Evolutionary conservation across 441 rosid species (phyloP).

Genomic region (Raphanus hybrid): DNA sequence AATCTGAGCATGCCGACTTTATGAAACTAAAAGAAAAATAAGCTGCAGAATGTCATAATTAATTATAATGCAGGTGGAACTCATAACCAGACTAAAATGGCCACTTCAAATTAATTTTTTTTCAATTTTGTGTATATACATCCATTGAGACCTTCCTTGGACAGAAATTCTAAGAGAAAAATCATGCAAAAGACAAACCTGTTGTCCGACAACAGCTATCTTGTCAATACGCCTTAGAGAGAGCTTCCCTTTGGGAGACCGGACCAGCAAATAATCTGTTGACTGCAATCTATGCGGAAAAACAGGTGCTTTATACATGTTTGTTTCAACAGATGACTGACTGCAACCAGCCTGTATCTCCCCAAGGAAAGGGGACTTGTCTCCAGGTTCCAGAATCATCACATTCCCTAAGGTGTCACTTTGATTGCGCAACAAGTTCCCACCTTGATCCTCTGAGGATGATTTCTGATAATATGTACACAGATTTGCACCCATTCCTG

Average conservation of each 20-base stretch:
- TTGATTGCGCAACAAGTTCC: slow-evolving; percentile 60
- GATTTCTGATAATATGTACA: slow-evolving; percentile 95
- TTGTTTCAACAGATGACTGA: slow-evolving; percentile 91
- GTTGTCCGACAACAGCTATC: slow-evolving; percentile 93
- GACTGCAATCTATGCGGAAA: slow-evolving; percentile 85
- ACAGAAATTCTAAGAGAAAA: slow-evolving; percentile 24
- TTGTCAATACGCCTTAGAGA: slow-evolving; percentile 93
- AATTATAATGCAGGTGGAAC: slow-evolving; percentile 17
- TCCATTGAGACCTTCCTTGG: slow-evolving; percentile 2
- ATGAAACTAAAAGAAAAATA: slow-evolving; percentile 18
- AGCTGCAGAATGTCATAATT: slow-evolving; percentile 22
- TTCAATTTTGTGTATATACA: slow-evolving; percentile 8
- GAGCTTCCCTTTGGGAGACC: slow-evolving; percentile 97
- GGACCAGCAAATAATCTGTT: slow-evolving; percentile 90
- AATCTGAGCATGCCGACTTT: slow-evolving; percentile 15
- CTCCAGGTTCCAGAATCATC: slow-evolving; percentile 80
- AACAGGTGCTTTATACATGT: slow-evolving; percentile 95
- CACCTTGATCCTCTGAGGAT: slow-evolving; percentile 76
- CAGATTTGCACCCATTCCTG: slow-evolving; percentile 98
- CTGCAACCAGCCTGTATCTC: slow-evolving; percentile 83
- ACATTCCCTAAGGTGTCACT: slow-evolving; percentile 72
- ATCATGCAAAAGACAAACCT: slow-evolving; percentile 59
- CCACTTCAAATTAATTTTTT: slow-evolving; percentile 6
- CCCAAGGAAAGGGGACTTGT: slow-evolving; percentile 98
- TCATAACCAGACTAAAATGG: slow-evolving; percentile 25